phyloP scores from a whole-genome alignment of 2,329 filamentous ascomycete genomes.

The Verticillium nonalfalfae region DNA sequence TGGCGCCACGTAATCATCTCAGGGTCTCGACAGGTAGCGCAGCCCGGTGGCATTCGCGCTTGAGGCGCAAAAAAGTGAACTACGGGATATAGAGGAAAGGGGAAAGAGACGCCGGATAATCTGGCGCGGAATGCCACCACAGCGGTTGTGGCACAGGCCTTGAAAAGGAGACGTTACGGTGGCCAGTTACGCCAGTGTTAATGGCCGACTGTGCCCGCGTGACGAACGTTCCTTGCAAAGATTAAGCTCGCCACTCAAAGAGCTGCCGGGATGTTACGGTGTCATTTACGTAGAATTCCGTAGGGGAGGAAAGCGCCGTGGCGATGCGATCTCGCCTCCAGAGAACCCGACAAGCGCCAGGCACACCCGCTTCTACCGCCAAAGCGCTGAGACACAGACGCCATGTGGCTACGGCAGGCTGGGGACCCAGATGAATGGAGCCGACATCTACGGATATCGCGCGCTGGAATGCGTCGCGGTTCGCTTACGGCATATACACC shows the following conservation, averaged over 20 bases:
- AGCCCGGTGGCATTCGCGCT: background rate
- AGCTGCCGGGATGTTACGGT: background rate
- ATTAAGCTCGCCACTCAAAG: background rate
- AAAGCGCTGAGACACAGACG: background rate
- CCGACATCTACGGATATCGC: background rate
- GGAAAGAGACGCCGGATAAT: background rate
- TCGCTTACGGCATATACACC: background rate
- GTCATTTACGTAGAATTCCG: background rate
- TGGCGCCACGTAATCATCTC: background rate
- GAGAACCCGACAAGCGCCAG: background rate
- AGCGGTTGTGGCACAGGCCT: background rate
- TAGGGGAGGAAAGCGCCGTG: background rate
- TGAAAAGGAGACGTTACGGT: background rate
- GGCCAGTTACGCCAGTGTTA: background rate
- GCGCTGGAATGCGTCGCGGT: background rate
- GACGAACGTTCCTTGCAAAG: background rate
- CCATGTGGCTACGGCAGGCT: background rate
- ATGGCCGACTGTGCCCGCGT: background rate
- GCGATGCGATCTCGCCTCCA: background rate
- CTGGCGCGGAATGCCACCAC: background rate
- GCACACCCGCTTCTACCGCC: background rate
- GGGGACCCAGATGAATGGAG: background rate
- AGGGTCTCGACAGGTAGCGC: background rate
- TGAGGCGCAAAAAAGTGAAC: background rate
- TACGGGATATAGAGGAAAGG: background rate